Percentiles rank a stretch among this genome's conserved stretches.
These are phyloP conservation scores for Suillus fuscotomentosus DNA, from an alignment of 768 basidiomycete genomes.

Conservation along the genomic window DNA sequence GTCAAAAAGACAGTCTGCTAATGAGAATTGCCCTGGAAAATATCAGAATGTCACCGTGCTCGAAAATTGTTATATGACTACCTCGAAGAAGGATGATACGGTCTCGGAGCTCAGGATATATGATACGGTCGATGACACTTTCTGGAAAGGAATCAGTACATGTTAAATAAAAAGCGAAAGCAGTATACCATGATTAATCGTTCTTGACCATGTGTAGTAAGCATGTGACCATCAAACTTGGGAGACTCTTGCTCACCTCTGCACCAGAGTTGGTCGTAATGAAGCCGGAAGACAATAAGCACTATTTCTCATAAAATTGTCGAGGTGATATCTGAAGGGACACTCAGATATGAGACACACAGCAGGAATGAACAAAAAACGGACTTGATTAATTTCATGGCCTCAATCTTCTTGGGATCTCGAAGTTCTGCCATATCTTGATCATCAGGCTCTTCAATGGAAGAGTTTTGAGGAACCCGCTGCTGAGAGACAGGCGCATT, in stretches of 20 bases:
- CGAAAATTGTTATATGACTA: slow-evolving; percentile 29
- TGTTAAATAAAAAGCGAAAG: neutral
- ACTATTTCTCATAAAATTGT: slow-evolving; percentile 84
- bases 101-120: slow-evolving; percentile 88
- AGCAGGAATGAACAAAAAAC: slow-evolving; percentile 18
- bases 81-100: slow-evolving; percentile 88
- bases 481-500: slow-evolving; percentile 22
- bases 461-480: slow-evolving; percentile 17
- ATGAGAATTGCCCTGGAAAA: slow-evolving; percentile 65
- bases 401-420: slow-evolving; percentile 75
- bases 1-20: slow-evolving; percentile 78
- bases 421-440: slow-evolving; percentile 44
- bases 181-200: slow-evolving; percentile 76
- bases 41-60: slow-evolving; percentile 8
- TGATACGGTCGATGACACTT: slow-evolving; percentile 85
- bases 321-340: slow-evolving; percentile 74
- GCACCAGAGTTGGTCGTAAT: slow-evolving; percentile 83
- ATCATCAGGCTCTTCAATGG: slow-evolving; percentile 48
- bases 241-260: slow-evolving; percentile 48
- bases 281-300: slow-evolving; percentile 88
- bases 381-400: slow-evolving; percentile 79
- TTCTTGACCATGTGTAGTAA: slow-evolving; percentile 40
- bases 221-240: neutral
- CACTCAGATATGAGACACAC: slow-evolving; percentile 2
- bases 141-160: slow-evolving; percentile 44